Evolutionary conservation across 1,284 basidiomycete species (phyloP).

Genomic region (Cutaneotrichosporon curvatum): DNA sequence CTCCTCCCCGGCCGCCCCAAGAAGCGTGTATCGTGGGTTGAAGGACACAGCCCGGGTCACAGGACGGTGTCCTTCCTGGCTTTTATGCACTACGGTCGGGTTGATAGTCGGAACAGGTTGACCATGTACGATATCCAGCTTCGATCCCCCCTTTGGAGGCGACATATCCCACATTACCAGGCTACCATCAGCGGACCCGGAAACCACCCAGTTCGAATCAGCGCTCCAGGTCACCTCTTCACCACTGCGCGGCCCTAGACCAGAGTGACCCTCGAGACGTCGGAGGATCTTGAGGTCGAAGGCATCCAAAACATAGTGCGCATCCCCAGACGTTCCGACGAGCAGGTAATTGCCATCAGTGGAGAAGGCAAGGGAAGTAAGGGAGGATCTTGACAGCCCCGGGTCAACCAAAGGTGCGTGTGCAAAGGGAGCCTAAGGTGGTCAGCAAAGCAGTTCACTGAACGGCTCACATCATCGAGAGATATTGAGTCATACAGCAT

Average conservation of each 20-base stretch:
- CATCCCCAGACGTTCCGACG: constrained; percentile 83
- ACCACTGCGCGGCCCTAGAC: constrained; percentile 74
- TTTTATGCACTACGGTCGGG: constrained; percentile 52
- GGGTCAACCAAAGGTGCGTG: constrained; percentile 70
- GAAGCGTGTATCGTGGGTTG: constrained; percentile 81
- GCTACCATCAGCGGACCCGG: constrained; percentile 66
- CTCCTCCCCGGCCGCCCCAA: constrained; percentile 76
- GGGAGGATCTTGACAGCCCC: constrained; percentile 65
- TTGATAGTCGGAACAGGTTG: constrained; percentile 53
- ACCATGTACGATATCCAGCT: constrained; percentile 23
- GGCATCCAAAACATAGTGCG: constrained; percentile 86
- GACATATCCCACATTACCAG: constrained; percentile 67
- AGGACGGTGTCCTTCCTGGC: constrained; percentile 59
- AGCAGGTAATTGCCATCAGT: constrained; percentile 83
- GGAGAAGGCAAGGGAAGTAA: constrained; percentile 87
- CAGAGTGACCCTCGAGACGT: constrained; percentile 72
- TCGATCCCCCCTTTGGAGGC: constrained; percentile 33
- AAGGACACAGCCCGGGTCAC: constrained; percentile 75
- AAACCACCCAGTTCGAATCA: constrained; percentile 77
- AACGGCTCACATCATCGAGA: constrained; percentile 61
- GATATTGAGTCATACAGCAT: constrained; percentile 81
- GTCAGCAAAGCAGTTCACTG: not conserved
- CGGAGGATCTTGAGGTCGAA: constrained; percentile 75
- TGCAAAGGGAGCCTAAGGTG: constrained; percentile 64
- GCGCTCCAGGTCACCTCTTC: constrained; percentile 89